A percentile compares a stretch with the other conserved stretches of the same genome.
phyloP scores from a whole-genome alignment of 441 rosid genomes.

The Mallotus japonicus region DNA sequence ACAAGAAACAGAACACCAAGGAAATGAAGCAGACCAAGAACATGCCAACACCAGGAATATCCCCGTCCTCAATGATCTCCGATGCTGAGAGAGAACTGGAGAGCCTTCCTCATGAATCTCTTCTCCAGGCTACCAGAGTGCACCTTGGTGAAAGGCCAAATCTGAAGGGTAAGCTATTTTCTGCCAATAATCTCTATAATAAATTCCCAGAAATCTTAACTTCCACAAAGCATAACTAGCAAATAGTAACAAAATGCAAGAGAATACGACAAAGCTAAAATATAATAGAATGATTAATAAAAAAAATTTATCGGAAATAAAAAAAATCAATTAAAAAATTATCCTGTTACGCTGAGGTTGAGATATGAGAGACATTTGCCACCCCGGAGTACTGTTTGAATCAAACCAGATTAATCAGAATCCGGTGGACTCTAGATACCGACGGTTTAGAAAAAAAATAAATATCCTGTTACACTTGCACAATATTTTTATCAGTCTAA shows the following conservation, averaged over 20 bases:
- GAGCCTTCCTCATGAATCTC: constrained; percentile 54
- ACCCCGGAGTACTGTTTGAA: too few species aligned
- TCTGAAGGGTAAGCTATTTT: constrained; percentile 47
- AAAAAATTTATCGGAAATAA: neutral
- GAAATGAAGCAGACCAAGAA: constrained; percentile 43
- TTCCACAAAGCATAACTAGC: neutral
- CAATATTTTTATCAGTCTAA: too few species aligned
- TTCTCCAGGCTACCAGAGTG: constrained; percentile 47
- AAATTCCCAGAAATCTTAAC: neutral
- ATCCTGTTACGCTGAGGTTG: too few species aligned
- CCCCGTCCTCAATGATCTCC: neutral
- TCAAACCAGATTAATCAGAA: too few species aligned
- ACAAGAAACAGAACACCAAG: constrained; percentile 37
- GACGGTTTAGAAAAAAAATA: too few species aligned
- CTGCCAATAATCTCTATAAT: neutral
- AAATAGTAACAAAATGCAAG: neutral
- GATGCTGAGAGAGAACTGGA: constrained; percentile 41
- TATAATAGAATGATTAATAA: neutral
- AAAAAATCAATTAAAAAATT: too few species aligned
- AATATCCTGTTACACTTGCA: too few species aligned
- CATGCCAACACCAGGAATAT: constrained; percentile 24
- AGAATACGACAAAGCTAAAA: neutral
- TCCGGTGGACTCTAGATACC: too few species aligned
- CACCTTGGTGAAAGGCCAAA: constrained; percentile 68
- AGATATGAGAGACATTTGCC: too few species aligned